Evolutionary conservation across 1,284 basidiomycete species (phyloP), one percentile per base, ranked within the genome.

Genomic region (Fomitopsis betulina): DNA sequence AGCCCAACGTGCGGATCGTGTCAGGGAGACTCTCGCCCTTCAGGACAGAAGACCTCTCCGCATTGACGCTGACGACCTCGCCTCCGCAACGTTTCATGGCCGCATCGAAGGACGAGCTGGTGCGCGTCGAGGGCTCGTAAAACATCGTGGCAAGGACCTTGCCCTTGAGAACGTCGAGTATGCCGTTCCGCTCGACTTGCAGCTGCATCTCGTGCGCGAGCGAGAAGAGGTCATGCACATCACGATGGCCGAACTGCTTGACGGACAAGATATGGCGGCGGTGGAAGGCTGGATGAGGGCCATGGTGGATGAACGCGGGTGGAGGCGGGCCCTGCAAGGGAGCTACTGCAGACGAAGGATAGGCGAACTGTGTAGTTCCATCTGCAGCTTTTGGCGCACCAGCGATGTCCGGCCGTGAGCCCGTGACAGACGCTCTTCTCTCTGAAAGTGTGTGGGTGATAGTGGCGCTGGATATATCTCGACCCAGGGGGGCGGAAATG

Each of bases 21-120:
- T 99, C 97, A 5, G 91, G 85, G 30, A 99, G 78, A 5, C 87
- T 91, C 79, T 99, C 97, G 57, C 97, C 97, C 78, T 99, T 99
- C 65, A 84, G 80, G 37, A 98, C 93, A 1, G 95, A 98, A 8
- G 94, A 96, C 10, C 82, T 82, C 56, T 93, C 91, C 3, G 86
- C 85, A 53, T 85, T 84, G 52, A 99, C 83, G 61, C 90, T 84
- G 30, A 98, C 89, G 43, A 99, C 96, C 68, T 96, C 87, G 40
- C 97, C 97, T 53, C 97, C 97, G 66, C 94, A 94, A 55, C 97
- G 87, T 73, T 96, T 95, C 97, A 99, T 99, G 13, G 97, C 97
- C 8, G 96, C 92, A 73, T 99, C 96, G 70, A 99, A 99, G n/a
- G 96, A 98, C 15, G 90, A 83, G 60, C 91, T 93, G 1, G 97